A percentile compares a stretch with the other conserved stretches of the same genome.
Evolutionary conservation across 2,329 filamentous ascomycete genomes (phyloP).

Genomic region (Fusarium pseudocircinatum): DNA sequence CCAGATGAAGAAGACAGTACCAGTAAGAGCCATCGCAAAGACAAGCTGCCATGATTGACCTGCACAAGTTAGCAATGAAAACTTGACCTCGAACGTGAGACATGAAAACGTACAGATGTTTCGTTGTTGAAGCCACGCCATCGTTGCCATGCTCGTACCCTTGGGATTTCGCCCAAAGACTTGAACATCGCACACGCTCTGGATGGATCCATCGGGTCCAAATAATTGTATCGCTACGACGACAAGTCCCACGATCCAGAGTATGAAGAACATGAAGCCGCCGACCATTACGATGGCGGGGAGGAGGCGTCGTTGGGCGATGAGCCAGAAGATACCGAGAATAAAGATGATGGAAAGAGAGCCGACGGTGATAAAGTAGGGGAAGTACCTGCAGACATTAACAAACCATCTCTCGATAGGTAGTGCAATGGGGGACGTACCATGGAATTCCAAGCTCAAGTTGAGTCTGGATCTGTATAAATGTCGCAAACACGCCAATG

Average conservation of each 20-base stretch:
- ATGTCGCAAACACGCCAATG: slow-evolving; percentile 69
- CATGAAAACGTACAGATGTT: slow-evolving; percentile 64
- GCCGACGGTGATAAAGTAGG: slow-evolving; percentile 70
- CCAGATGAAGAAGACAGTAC: slow-evolving; percentile 70
- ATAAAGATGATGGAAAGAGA: slow-evolving; percentile 74
- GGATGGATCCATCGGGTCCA: slow-evolving; percentile 68
- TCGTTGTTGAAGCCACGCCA: slow-evolving; percentile 72
- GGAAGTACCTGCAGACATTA: slow-evolving; percentile 66
- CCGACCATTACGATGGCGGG: slow-evolving; percentile 71
- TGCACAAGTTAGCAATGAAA: slow-evolving; percentile 43
- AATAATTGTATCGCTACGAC: slow-evolving; percentile 71
- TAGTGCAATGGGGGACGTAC: slow-evolving; percentile 52
- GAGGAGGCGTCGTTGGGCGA: slow-evolving; percentile 68
- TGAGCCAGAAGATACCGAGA: slow-evolving; percentile 69
- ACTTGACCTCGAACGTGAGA: no score
- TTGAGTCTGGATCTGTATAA: slow-evolving; percentile 67
- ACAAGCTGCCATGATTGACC: slow-evolving; percentile 72
- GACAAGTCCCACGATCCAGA: slow-evolving; percentile 74
- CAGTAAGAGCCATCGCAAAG: slow-evolving; percentile 70
- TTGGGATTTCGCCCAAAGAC: slow-evolving; percentile 62
- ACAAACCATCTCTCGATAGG: neutral
- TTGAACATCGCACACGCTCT: slow-evolving; percentile 65
- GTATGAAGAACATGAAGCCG: slow-evolving; percentile 71
- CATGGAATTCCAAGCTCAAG: slow-evolving; percentile 67
- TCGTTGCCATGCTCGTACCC: slow-evolving; percentile 63